A percentile compares a stretch with the other conserved stretches of the same genome.
phyloP scores from a whole-genome alignment of 129 eudicot genomes.

The Mikania micrantha region DNA sequence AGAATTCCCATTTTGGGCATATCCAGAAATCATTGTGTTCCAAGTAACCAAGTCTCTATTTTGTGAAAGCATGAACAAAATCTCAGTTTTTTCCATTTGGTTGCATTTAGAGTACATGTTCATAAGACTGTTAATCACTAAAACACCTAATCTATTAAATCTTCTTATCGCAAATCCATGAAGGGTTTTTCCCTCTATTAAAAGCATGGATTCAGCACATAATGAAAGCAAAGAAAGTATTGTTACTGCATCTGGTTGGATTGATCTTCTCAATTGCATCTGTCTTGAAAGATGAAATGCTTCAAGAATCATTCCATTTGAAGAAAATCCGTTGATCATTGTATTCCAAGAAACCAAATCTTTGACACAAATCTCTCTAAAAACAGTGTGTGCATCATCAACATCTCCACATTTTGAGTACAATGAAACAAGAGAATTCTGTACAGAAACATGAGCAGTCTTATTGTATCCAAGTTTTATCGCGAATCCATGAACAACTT shows the following conservation, averaged over 20 bases:
- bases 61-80: constrained; percentile 26
- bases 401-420: constrained; percentile 53
- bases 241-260: constrained; percentile 50
- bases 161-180: constrained; percentile 43
- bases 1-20: constrained; percentile 44
- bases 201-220: constrained; percentile 47
- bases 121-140: constrained; percentile 41
- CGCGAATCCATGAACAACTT: constrained; percentile 40
- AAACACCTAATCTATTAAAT: constrained; percentile 17
- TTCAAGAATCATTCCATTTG: constrained; percentile 36
- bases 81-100: constrained; percentile 31
- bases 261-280: constrained; percentile 35
- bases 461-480: constrained; percentile 39
- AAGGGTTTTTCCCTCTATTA: constrained; percentile 39
- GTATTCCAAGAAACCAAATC: constrained; percentile 73
- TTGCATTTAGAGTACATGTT: constrained; percentile 56
- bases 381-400: constrained; percentile 24
- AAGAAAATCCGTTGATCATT: constrained; percentile 51
- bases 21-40: constrained; percentile 65
- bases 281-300: constrained; percentile 33
- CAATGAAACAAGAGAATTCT: constrained; percentile 54
- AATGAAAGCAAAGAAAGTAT: constrained; percentile 42
- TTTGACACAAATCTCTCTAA: constrained; percentile 28
- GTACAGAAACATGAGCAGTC: constrained; percentile 35
- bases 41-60: constrained; percentile 51